phyloP scores from a whole-genome alignment of 1,284 basidiomycete genomes.

The Ustilago bromivora region DNA sequence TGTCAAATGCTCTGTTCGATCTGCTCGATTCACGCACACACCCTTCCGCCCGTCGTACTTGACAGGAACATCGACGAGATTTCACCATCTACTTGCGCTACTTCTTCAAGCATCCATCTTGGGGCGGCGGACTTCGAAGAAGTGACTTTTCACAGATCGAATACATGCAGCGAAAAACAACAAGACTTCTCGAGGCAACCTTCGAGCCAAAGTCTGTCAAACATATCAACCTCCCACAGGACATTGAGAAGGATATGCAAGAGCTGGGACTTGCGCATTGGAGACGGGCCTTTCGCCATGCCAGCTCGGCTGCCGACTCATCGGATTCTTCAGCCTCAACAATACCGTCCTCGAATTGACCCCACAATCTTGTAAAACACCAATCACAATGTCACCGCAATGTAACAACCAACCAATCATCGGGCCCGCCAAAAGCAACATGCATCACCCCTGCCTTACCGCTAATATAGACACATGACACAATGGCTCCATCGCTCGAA shows the following conservation, averaged over 20 bases:
- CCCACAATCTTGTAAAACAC: not conserved
- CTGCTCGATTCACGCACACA: not conserved
- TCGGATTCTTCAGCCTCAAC: conserved; percentile 8
- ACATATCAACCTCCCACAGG: conserved; percentile 55
- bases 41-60: not conserved
- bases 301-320: conserved; percentile 11
- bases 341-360: conserved; percentile 16
- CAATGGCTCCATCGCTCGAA: not conserved
- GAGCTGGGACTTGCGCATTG: conserved; percentile 42
- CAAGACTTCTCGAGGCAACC: conserved; percentile 58
- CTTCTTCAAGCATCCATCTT: conserved; percentile 64
- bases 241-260: conserved; percentile 49
- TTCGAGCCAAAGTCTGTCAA: conserved; percentile 60
- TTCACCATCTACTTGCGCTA: conserved; percentile 68
- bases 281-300: conserved; percentile 31
- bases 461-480: not conserved
- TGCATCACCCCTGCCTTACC: not conserved
- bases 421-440: not conserved
- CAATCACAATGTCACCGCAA: not conserved
- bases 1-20: not conserved
- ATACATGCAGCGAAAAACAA: conserved; percentile 64
- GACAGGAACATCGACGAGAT: conserved; percentile 56
- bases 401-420: not conserved
- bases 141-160: conserved; percentile 67
- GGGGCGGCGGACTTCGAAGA: conserved; percentile 60